phyloP scores from a whole-genome alignment of 2,329 filamentous ascomycete genomes.

The Alternaria triticimaculans region DNA sequence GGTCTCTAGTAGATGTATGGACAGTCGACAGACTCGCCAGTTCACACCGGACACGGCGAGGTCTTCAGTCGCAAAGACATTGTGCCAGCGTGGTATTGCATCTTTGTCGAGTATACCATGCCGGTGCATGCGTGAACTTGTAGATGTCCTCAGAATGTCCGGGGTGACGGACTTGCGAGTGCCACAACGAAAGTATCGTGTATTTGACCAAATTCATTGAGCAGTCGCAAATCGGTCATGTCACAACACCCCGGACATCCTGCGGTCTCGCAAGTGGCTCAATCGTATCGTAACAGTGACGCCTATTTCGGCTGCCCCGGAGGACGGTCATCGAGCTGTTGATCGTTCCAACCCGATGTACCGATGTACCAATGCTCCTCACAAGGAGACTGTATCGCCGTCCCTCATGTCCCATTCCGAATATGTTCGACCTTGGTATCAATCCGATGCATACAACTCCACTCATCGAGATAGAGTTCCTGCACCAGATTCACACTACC shows the following conservation, averaged over 20 bases:
- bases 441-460: constrained; percentile 43
- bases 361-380: neutral
- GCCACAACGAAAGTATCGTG: neutral
- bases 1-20: neutral
- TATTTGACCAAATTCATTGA: neutral
- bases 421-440: constrained; percentile 32
- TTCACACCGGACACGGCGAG: neutral
- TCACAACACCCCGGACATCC: neutral
- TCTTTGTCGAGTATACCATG: neutral
- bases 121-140: neutral
- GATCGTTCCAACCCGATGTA: too few species aligned
- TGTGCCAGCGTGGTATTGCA: neutral
- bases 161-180: neutral
- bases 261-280: neutral
- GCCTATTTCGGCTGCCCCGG: neutral
- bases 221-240: neutral
- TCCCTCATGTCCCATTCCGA: constrained; percentile 5
- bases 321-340: neutral
- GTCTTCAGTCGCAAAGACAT: neutral
- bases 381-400: neutral
- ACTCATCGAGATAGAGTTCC: constrained; percentile 42
- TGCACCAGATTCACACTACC: constrained; percentile 38
- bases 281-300: neutral
- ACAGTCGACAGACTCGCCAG: neutral
- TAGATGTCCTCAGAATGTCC: neutral